Conservation (phyloP, 129 eudicot genomes). For the Escallonia rubra region DNA sequence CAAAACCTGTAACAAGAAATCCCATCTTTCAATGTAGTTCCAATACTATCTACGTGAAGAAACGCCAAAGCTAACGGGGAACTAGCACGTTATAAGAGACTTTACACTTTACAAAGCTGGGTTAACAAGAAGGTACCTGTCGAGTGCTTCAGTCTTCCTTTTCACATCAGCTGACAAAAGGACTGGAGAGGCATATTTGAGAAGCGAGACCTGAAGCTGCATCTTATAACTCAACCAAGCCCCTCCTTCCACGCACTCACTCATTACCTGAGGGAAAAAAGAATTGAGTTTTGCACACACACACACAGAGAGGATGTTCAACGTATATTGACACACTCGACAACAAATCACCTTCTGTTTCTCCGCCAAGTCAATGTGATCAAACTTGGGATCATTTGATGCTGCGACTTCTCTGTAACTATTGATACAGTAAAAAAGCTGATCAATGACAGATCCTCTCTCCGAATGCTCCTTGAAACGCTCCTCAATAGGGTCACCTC, state of each 20-base stretch:
- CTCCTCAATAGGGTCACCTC: slow-evolving; percentile 79
- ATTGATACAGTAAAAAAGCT: slow-evolving; percentile 37
- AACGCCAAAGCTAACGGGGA: background rate
- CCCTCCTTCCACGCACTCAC: slow-evolving; percentile 72
- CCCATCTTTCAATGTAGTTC: background rate
- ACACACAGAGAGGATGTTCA: background rate
- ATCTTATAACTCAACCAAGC: slow-evolving; percentile 79
- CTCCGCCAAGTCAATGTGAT: slow-evolving; percentile 77
- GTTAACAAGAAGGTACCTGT: slow-evolving; percentile 40
- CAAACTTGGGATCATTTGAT: slow-evolving; percentile 69
- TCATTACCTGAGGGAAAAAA: slow-evolving; percentile 45
- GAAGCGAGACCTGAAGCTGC: slow-evolving; percentile 67
- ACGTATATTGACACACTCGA: background rate
- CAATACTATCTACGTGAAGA: background rate
- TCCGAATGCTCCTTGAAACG: slow-evolving; percentile 74
- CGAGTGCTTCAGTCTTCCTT: slow-evolving; percentile 69
- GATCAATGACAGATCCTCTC: slow-evolving; percentile 55
- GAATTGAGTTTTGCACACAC: background rate
- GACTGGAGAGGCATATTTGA: slow-evolving; percentile 60
- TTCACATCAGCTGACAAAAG: slow-evolving; percentile 67
- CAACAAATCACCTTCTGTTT: slow-evolving; percentile 60
- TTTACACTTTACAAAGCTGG: background rate
- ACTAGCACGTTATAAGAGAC: no score
- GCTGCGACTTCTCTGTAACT: slow-evolving; percentile 71
- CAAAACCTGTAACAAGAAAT: slow-evolving; percentile 47